Evolutionary conservation across 768 basidiomycete species (phyloP), one percentile per base, ranked within the genome.

Genomic region (Suillus subaureus): DNA sequence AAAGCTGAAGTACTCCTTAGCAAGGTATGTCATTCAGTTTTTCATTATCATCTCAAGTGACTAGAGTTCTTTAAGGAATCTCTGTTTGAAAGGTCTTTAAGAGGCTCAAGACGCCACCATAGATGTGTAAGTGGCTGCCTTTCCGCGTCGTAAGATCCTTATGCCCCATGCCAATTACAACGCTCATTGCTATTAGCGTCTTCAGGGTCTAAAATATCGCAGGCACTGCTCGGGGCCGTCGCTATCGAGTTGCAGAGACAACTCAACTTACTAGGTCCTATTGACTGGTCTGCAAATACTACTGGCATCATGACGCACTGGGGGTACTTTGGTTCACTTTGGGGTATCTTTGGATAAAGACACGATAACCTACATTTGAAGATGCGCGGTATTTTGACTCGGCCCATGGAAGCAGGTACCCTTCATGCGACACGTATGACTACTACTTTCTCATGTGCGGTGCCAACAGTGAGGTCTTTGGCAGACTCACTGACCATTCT

Each of bases 351-450:
- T 18, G 31, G 18, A 28, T 12, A 37, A 11, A 57, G 37, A 26
- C n/a, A n/a, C 7, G 1, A n/a, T 4, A 49, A 68, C 79, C 42
- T 66, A 87, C 87, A 79, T 87, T 87, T 88, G 45, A 88, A 70
- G 74, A 90, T 88, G 45, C 80, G 77, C 21, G 86, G 80, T 77
- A 87, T 80, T 68, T 82, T 80, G 67, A 85, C 73, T 6, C 75
- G 75, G 51, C 78, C 80, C 43, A 72, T 67, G 9, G 76, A 69
- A 4, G 75, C 51, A 8, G 76, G 68, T 2, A 76, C 56, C 56
- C 45, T 75, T 74, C 64, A 73, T 67, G 47, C 72, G 75, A 69
- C 37, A 45, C 82, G 80, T 51, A 80, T 80, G 35, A 82, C 70
- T 11, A 83, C 75, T 63, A 81, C 81, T 55, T 74, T 74, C 49